phyloP scores from a whole-genome alignment of 176 grass and related monocot genomes.

The Themeda triandra region DNA sequence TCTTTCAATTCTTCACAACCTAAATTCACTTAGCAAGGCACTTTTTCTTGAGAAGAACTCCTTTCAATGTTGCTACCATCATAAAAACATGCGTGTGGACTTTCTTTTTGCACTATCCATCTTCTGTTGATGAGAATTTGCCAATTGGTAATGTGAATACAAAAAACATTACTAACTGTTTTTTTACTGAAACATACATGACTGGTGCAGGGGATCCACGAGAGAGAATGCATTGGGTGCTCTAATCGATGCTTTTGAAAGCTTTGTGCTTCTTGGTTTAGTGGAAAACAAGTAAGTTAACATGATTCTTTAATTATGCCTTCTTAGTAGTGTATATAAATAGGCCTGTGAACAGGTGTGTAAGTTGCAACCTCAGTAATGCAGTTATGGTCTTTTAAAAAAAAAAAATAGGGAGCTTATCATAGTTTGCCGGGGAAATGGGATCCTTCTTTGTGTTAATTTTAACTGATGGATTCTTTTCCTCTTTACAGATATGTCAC shows the following conservation, averaged over 20 bases:
- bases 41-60: background rate
- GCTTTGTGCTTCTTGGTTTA: constrained; percentile 47
- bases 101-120: background rate
- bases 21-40: background rate
- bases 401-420: background rate
- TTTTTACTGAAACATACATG: background rate
- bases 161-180: background rate
- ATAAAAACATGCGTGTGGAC: background rate
- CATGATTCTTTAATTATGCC: background rate
- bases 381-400: background rate
- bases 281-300: constrained; percentile 60
- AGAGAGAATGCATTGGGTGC: constrained; percentile 48
- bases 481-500: constrained; percentile 46
- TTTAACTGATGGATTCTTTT: background rate
- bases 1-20: background rate
- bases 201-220: constrained; percentile 42
- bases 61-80: background rate
- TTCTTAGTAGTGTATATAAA: background rate
- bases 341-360: background rate
- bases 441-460: background rate
- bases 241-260: constrained; percentile 62
- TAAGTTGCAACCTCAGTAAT: background rate
- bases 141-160: background rate
- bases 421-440: background rate
- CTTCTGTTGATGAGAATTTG: background rate